Evolutionary conservation across 2,329 filamentous ascomycete species (phyloP), one percentile per base, ranked within the genome.

Genomic region (Myotisia sp.): DNA sequence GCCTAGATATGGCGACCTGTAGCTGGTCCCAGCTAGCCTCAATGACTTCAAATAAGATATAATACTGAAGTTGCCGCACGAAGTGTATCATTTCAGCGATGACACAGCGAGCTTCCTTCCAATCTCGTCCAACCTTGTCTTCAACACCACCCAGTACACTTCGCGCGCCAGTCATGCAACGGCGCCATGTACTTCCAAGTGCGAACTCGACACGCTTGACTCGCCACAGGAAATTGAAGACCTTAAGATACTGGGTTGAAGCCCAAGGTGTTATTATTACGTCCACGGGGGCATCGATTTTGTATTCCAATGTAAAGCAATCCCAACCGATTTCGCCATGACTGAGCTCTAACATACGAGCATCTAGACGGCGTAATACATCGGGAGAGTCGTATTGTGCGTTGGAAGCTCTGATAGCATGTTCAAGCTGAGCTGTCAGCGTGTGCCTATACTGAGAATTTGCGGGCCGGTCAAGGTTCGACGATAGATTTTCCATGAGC

Each of bases 21-120:
- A 98, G 70, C 51, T 87, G 79, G 41, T 82, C 81, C 92, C 90
- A 98, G 31, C 83, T 90, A 22, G 82, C 79, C 56, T 98, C 90
- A 47, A 98, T 95, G 46, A 98, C 90, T 57, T 98, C 90, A 51
- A 95, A 98, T 6, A 98, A 68, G 46, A 98, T 94, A 56, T 98
- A 98, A 62, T 95, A 94, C 57, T 98, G 90, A 9, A 98, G 69
- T 58, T 98, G 90, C 43, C 84, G 84, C 50, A 95, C 78, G 51
- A 98, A 95, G 55, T 98, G 92, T 10, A 95, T 83, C 90, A 98
- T 98, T 58, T 98, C 92, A 8, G 87, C 86, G 23, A 95, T 75
- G 12, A 78, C 76, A 38, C 86, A 90, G 37, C 87, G 71, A 3
- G 86, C 92, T 9, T 71, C 75, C 54, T 93, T 94, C 90, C 90